Base-by-base conservation (phyloP, 192 early-diverging fungal genomes). In the Coemansia sp. region DNA sequence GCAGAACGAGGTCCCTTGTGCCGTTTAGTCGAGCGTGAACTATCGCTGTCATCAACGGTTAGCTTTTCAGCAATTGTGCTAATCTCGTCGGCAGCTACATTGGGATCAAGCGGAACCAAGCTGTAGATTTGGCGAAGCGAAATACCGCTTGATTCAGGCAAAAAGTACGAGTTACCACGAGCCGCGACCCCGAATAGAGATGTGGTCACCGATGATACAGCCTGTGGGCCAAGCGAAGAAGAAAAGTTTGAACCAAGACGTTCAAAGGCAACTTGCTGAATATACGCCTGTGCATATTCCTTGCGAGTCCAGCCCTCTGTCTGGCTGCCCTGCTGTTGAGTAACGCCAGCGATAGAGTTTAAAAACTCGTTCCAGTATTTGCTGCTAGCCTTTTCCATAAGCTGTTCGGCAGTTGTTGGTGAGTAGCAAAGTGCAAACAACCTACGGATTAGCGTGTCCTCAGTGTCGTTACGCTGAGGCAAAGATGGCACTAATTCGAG, bases 221-320 rank as follows among this genome's bases (percentile, higher is more conserved):
- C 67, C 14, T 55, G 55, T 12, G 42, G 44, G 5, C 68, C 61
- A 46, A 81, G 53, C 7, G 74, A 59, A 40, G 63, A 49, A 19
- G 63, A 61, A 39, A 81, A 53, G 12, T 32, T 40, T 7, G 64
- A 60, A 8, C 61, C 57, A 60, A 81, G 74, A 16, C 64, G 66
- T 48, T 68, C 70, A 19, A 81, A 70, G 25, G 79, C 67, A 22
- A 81, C 39, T 56, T 76, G 74, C 71, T 81, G 79, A 42, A 68
- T 59, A 16, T 76, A 81, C 53, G 78, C 74, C 22, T 43, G 53
- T 2, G 63, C 62, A n/a, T 44, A 45, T 53, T 61, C 64, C n/a
- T 50, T 51, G 25, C 45, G 20, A 7, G 42, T 42, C 65, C 59
- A 73, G 38, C 55, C 22, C 56, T 16, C 39, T 25, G 57, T 39